These are phyloP conservation scores for Salix suchowensis DNA, from an alignment of 345 rosid genomes.

Conservation along the genomic window DNA sequence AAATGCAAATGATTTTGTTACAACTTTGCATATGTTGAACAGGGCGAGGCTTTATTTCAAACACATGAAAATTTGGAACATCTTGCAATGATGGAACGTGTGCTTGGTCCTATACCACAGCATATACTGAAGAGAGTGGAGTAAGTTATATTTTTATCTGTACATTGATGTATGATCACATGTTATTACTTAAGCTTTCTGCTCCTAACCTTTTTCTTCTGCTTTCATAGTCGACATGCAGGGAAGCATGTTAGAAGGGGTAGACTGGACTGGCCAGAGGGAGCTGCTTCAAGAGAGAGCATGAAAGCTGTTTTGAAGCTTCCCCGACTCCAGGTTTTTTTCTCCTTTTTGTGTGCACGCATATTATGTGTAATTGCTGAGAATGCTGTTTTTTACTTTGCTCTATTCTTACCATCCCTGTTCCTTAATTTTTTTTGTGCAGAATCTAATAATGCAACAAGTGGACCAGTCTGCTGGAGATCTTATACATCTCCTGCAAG, in stretches of 20 bases:
- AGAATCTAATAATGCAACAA: slow-evolving; percentile 32
- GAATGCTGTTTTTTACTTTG: not conserved
- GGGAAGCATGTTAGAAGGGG: slow-evolving; percentile 83
- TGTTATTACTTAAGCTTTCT: not conserved
- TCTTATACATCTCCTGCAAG: slow-evolving; percentile 26
- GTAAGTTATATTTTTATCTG: slow-evolving; percentile 28
- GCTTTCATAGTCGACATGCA: slow-evolving; percentile 50
- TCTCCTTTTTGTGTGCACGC: not conserved
- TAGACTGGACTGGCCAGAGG: slow-evolving; percentile 85
- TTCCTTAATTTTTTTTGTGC: not conserved
- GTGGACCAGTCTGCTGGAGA: slow-evolving; percentile 37
- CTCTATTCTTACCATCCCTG: not conserved
- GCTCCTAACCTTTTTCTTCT: not conserved
- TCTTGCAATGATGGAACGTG: slow-evolving; percentile 93
- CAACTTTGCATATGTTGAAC: not conserved
- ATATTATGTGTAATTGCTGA: not conserved
- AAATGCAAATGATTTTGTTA: not conserved
- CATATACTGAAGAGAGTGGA: slow-evolving; percentile 71
- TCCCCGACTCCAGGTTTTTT: slow-evolving; percentile 66
- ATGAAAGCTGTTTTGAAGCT: slow-evolving; percentile 71
- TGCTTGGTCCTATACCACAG: slow-evolving; percentile 66
- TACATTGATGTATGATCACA: too few species aligned
- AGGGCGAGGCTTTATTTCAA: slow-evolving; percentile 95
- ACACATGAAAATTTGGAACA: slow-evolving; percentile 90
- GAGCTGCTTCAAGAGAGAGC: slow-evolving; percentile 77